A percentile compares a stretch with the other conserved stretches of the same genome.
These are phyloP conservation scores for Arthrobotrys musiformis DNA, from an alignment of 2,329 filamentous ascomycete genomes.

Conservation along the genomic window DNA sequence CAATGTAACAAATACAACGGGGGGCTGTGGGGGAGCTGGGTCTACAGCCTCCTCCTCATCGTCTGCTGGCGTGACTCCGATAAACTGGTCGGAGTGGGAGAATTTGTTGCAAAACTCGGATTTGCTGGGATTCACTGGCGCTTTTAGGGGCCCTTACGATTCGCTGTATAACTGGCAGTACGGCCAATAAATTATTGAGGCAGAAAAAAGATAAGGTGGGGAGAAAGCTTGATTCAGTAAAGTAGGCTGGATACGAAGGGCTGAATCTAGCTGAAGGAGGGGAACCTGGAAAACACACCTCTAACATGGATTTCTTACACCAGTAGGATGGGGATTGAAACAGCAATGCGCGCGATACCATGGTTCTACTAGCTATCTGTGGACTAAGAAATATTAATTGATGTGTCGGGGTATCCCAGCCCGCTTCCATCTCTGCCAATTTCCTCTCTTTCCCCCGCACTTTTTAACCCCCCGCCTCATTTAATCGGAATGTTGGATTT, in stretches of 20 bases:
- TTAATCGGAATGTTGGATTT: slow-evolving; percentile 15
- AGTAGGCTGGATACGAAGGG: not conserved
- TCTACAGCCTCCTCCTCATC: slow-evolving; percentile 15
- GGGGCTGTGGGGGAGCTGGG: not conserved
- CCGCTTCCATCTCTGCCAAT: not conserved
- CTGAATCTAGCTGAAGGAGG: not conserved
- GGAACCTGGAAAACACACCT: not conserved
- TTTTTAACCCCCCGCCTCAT: not conserved
- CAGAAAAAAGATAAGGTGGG: not conserved
- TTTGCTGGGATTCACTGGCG: slow-evolving; percentile 38
- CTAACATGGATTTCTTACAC: not conserved
- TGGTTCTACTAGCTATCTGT: not conserved
- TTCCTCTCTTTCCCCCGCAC: not conserved
- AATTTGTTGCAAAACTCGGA: slow-evolving; percentile 49
- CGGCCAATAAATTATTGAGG: not conserved
- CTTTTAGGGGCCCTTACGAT: slow-evolving; percentile 26
- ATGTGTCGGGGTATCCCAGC: not conserved
- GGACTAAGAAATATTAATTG: slow-evolving; percentile 5
- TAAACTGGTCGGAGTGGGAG: slow-evolving; percentile 55
- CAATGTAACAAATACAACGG: not conserved
- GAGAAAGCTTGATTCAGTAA: not conserved
- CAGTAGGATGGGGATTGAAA: not conserved
- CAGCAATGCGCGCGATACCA: not conserved
- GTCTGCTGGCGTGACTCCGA: slow-evolving; percentile 33
- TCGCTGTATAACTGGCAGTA: slow-evolving; percentile 7